phyloP scores from a whole-genome alignment of 2,329 filamentous ascomycete species.

The Trichophyton equinum region DNA sequence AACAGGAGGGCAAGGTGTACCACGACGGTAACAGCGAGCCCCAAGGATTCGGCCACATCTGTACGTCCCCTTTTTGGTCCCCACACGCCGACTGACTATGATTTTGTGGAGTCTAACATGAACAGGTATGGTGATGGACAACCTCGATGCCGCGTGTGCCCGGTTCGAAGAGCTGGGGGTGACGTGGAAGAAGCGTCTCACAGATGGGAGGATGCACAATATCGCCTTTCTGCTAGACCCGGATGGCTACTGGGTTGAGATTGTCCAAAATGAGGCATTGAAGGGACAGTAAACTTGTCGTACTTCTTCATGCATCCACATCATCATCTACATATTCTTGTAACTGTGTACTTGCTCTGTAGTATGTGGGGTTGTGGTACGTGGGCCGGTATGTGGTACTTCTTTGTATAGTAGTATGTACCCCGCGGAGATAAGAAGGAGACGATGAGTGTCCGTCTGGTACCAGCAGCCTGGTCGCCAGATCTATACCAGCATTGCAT shows the following conservation, averaged over 20 bases:
- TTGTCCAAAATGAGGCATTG: conserved; percentile 55
- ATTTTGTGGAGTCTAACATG: conserved; percentile 1
- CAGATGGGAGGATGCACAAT: conserved; percentile 83
- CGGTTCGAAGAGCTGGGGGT: conserved; percentile 72
- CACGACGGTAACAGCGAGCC: conserved; percentile 87
- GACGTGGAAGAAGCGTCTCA: conserved; percentile 90
- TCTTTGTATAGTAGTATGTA: neutral
- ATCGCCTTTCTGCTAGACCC: conserved; percentile 85
- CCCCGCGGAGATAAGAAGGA: neutral
- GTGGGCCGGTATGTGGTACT: neutral
- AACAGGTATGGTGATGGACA: conserved; percentile 65
- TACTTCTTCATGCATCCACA: neutral
- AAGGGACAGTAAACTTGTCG: neutral
- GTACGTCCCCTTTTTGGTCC: conserved; percentile 37
- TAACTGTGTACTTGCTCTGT: neutral
- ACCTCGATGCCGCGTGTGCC: conserved; percentile 74
- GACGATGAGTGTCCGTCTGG: neutral
- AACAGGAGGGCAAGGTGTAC: conserved; percentile 67
- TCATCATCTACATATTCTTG: neutral
- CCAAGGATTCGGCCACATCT: conserved; percentile 90
- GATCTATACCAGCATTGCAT: neutral
- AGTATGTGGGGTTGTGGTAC: neutral
- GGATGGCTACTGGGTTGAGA: conserved; percentile 67
- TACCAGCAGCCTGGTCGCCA: neutral
- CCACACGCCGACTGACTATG: too few relatives aligned